Base-by-base conservation (phyloP, 306 rosid genomes). In the Benincasa hispida region DNA sequence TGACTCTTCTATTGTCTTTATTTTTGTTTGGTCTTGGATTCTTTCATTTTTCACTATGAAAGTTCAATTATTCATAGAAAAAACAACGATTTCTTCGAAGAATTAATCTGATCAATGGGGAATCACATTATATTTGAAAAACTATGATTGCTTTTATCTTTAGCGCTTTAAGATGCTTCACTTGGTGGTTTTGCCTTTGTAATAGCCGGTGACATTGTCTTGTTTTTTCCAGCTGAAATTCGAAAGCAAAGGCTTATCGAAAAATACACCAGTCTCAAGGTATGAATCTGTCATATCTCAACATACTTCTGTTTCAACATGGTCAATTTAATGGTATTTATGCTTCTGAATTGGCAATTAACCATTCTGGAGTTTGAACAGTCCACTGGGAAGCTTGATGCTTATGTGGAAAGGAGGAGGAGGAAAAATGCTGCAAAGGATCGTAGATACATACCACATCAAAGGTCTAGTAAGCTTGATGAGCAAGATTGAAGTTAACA, bases 371-470 rank as follows among this genome's bases (percentile, higher is more conserved):
- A 62, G 25, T 53, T 53, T 65, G 59, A 57, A 77, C 81, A 90
- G 97, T 78, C 85, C 10, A 74, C 96, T 80, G 96, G 96, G 53
- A 90, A 90, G 84, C 96, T 93, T 22, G 90, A 87, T 60, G 30
- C 91, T 51, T 93, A 78, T 74, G 61, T 93, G 45, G 90, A 88
- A 86, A 91, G 88, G 79, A 87, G 80, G 86, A 87, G 96, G 83
- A 86, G 77, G 87, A 93, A 89, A 84, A 93, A 93, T 84, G 94
- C 97, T 50, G 82, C 96, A 4, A 93, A 90, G 87, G 89, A 93
- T 77, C 96, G 82, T 32, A 83, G 84, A 83, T 84, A 78, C 85
- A 79, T 93, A 89, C 96, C 98, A 32, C 91, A 93, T 68, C 87
- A 90, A 48, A 88, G 90, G 80, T 74, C 90, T 53, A 65, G 69